phyloP scores from a whole-genome alignment of 1,284 basidiomycete species.

The Dichomitus squalens region DNA sequence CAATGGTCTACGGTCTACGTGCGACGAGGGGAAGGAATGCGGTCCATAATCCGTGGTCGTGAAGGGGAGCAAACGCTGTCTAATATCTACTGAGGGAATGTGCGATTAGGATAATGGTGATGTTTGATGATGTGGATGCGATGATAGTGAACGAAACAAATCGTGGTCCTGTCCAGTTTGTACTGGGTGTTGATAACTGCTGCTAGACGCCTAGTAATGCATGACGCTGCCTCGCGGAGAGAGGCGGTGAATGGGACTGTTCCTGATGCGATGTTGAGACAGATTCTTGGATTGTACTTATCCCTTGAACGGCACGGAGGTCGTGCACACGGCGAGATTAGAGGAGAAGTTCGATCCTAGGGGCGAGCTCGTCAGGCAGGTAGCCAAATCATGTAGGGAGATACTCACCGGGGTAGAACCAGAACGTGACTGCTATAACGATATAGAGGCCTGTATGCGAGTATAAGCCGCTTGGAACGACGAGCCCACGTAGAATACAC shows the following conservation, averaged over 20 bases:
- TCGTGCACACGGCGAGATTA: conserved; percentile 37
- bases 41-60: not conserved
- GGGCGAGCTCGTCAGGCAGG: not conserved
- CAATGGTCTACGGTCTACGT: conserved; percentile 13
- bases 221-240: conserved; percentile 2
- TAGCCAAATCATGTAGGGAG: not conserved
- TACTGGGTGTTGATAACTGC: not conserved
- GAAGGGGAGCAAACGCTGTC: not conserved
- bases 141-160: not conserved
- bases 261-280: not conserved
- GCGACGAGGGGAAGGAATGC: not conserved
- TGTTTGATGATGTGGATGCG: not conserved
- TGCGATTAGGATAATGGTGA: not conserved
- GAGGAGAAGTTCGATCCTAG: conserved; percentile 40
- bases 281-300: not conserved
- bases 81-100: conserved; percentile 8
- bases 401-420: conserved; percentile 59
- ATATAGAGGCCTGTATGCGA: conserved; percentile 53
- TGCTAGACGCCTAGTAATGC: conserved; percentile 6
- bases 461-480: not conserved
- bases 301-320: conserved; percentile 8
- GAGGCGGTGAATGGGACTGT: not conserved
- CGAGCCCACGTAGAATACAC: not conserved
- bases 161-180: not conserved
- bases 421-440: conserved; percentile 69